Conservation (phyloP, 495 filamentous ascomycete genomes). For the Penicillium tannophilum region DNA sequence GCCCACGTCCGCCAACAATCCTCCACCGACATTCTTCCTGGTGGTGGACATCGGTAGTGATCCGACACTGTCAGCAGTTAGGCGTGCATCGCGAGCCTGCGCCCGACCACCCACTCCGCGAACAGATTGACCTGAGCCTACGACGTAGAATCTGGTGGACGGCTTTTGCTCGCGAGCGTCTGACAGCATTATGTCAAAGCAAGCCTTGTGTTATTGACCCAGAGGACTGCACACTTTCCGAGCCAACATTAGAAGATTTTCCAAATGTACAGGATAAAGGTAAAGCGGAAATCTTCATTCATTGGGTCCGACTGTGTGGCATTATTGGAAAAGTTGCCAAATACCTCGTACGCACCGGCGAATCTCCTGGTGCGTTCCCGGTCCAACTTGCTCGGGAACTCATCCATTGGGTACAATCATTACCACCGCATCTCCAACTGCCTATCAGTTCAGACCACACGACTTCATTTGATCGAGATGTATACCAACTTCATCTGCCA, state of each 20-base stretch:
- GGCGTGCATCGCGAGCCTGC: conserved; percentile 35
- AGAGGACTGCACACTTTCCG: conserved; percentile 34
- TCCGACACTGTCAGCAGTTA: conserved; percentile 39
- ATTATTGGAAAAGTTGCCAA: conserved; percentile 40
- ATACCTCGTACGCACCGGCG: conserved; percentile 23
- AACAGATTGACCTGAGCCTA: conserved; percentile 26
- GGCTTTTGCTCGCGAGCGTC: conserved; percentile 38
- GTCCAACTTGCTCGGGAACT: conserved; percentile 32
- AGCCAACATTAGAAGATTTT: conserved; percentile 36
- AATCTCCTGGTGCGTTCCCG: conserved; percentile 18
- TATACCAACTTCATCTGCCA: conserved; percentile 39
- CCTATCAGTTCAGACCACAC: conserved; percentile 31
- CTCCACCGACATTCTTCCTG: conserved; percentile 40
- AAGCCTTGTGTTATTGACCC: conserved; percentile 40
- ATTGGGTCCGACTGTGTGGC: conserved; percentile 36
- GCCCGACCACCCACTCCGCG: conserved; percentile 12
- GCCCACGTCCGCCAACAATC: conserved; percentile 31
- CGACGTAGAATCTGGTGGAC: conserved; percentile 43
- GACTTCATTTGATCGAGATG: conserved; percentile 32
- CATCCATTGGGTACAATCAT: conserved; percentile 32
- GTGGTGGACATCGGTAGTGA: conserved; percentile 43
- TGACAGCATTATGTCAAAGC: conserved; percentile 38
- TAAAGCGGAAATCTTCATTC: conserved; percentile 37
- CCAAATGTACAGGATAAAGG: conserved; percentile 13
- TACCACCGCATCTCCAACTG: conserved; percentile 33